Conservation (phyloP, 2,329 filamentous ascomycete species). For the Uncinocarpus reesii region DNA sequence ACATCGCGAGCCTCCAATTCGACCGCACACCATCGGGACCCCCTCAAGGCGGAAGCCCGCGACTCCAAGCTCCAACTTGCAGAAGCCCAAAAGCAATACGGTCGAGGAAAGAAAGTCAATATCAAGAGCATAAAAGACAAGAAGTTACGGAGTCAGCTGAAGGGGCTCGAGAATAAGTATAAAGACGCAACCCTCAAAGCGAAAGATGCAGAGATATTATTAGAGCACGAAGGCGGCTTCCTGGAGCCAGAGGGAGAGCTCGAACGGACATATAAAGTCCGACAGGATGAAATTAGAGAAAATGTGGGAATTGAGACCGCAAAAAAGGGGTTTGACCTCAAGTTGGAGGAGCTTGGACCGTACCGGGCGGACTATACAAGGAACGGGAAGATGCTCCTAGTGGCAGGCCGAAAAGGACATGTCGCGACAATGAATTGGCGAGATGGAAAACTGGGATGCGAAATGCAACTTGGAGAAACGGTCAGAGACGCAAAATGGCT, state of each 20-base stretch:
- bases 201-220: constrained; percentile 88
- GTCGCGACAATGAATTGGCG: constrained; percentile 95
- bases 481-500: constrained; percentile 83
- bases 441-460: constrained; percentile 79
- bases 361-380: constrained; percentile 83
- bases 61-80: constrained; percentile 33
- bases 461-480: constrained; percentile 83
- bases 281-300: constrained; percentile 71
- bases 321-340: constrained; percentile 86
- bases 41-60: constrained; percentile 24
- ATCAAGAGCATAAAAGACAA: constrained; percentile 70
- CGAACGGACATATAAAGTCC: constrained; percentile 84
- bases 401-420: constrained; percentile 87
- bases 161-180: constrained; percentile 69
- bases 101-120: constrained; percentile 66
- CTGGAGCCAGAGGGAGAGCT: constrained; percentile 79
- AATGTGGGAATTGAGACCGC: constrained; percentile 72
- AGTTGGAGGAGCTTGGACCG: constrained; percentile 69
- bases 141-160: constrained; percentile 75
- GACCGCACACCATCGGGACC: neutral
- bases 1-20: constrained; percentile 22
- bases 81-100: constrained; percentile 64
- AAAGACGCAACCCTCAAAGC: constrained; percentile 70
- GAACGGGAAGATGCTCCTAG: constrained; percentile 74
- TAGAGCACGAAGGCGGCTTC: constrained; percentile 77